Evolutionary conservation across 192 early-diverging fungal genomes (phyloP), one percentile per base, ranked within the genome.

Genomic region (Pecoramyces ruminantium): DNA sequence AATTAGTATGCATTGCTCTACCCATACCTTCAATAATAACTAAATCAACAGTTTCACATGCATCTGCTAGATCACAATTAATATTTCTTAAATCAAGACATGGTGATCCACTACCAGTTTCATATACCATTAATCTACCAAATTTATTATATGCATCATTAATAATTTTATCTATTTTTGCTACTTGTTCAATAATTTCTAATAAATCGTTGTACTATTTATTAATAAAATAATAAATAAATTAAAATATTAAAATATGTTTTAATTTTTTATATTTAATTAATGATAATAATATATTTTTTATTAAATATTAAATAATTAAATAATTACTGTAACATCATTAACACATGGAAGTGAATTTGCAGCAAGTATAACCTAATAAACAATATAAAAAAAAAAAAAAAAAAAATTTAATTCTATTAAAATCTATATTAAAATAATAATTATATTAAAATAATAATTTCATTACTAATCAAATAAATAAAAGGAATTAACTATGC

Each of bases 1-100:
- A 94, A 82, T 95, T 95, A 16, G 94, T 94, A 82, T 95, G 93
- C 79, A 95, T 95, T 3, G 94, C 94, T 1, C 93, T 83, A 4
- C 89, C 92, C 92, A 93, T 93, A 38, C 92, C 92, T 83, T 93
- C 94, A 29, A 95, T 86, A 15, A 94, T 87, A 12, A 95, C 90
- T n/a, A 95, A 86, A 80, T 95, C 94, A 18, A 86, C 93, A 42
- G 83, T 88, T 8, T 80, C 38, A 78, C 86, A 85, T 25, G 80
- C 87, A 1, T 51, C 40, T 1, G 89, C 88, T 39, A 95, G 83
- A 28, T 91, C 88, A 77, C 90, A 90, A 79, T 89, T 86, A 27
- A 95, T 86, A 29, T 89, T 85, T 21, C 87, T 78, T 79, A 95
- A 83, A 82, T 95, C 93, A 78, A 95, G 38, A 79, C 94, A 95